A percentile compares a stretch with the other conserved stretches of the same genome.
phyloP scores from a whole-genome alignment of 495 filamentous ascomycete species.

The Daldinia bambusicola region DNA sequence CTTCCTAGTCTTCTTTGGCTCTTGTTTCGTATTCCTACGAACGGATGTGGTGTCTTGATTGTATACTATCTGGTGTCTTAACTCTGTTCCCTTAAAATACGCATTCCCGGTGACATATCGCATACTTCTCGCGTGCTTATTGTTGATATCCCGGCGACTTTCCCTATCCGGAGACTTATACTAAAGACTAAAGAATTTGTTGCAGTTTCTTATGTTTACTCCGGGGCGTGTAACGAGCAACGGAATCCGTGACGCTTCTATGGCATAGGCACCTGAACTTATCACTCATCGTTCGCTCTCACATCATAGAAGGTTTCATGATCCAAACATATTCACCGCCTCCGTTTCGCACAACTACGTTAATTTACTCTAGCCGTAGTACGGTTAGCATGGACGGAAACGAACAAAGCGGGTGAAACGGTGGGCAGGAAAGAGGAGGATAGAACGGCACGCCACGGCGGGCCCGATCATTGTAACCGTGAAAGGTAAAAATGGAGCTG shows the following conservation, averaged over 20 bases:
- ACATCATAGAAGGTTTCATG: not conserved
- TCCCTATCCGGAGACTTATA: constrained; percentile 11
- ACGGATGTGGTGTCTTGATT: not conserved
- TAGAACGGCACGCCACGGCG: constrained; percentile 38
- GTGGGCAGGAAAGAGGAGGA: constrained; percentile 38
- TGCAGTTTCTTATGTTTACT: constrained; percentile 8
- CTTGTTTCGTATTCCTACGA: not conserved
- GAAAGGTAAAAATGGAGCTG: constrained; percentile 41
- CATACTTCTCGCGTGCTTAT: constrained; percentile 41
- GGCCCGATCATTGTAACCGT: constrained; percentile 42
- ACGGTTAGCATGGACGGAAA: constrained; percentile 27
- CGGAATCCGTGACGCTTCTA: not conserved
- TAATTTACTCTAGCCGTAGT: constrained; percentile 14
- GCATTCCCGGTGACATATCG: constrained; percentile 25
- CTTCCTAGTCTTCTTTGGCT: not conserved
- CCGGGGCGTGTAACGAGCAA: constrained; percentile 23
- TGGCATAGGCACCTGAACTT: not conserved
- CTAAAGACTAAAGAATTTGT: constrained; percentile 7
- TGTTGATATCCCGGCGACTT: constrained; percentile 40
- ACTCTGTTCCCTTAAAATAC: constrained; percentile 16
- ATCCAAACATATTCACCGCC: constrained; percentile 30
- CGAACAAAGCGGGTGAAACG: constrained; percentile 30
- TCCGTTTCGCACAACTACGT: constrained; percentile 4
- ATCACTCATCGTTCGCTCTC: not conserved
- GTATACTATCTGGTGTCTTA: not conserved